Percentiles rank a stretch among this genome's conserved stretches.
Evolutionary conservation across 768 basidiomycete genomes (phyloP).

Genomic region (Boletus rufocinnamomeus): DNA sequence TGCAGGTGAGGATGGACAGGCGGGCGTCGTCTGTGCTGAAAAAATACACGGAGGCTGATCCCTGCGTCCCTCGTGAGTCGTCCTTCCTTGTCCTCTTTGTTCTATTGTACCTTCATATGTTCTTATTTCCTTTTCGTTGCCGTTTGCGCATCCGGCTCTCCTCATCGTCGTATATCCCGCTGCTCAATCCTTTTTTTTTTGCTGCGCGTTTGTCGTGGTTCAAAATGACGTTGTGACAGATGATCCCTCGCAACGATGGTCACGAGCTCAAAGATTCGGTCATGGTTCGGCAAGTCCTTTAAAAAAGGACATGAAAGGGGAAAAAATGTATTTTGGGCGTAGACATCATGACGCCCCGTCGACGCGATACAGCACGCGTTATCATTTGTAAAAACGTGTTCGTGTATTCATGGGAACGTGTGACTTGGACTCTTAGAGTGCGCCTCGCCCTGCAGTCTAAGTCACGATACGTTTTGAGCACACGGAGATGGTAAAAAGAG

Average conservation of each 20-base stretch:
- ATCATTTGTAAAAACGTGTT: background rate
- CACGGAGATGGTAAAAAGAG: background rate
- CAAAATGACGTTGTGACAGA: background rate
- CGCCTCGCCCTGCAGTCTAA: conserved; percentile 29
- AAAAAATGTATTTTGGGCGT: background rate
- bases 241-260: no score
- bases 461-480: background rate
- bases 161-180: background rate
- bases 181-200: background rate
- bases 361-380: background rate
- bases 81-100: background rate
- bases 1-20: no score
- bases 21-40: no score
- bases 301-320: no score
- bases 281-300: no score
- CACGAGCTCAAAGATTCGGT: no score
- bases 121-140: background rate
- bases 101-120: background rate
- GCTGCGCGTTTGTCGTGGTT: background rate
- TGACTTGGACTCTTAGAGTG: background rate
- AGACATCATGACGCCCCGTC: background rate
- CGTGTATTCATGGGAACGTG: background rate
- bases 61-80: background rate
- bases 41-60: no score
- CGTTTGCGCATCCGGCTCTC: background rate